Percentiles rank a stretch among this genome's conserved stretches.
Conservation (phyloP, 2,329 filamentous ascomycete genomes). For the Byssothecium circinans region DNA sequence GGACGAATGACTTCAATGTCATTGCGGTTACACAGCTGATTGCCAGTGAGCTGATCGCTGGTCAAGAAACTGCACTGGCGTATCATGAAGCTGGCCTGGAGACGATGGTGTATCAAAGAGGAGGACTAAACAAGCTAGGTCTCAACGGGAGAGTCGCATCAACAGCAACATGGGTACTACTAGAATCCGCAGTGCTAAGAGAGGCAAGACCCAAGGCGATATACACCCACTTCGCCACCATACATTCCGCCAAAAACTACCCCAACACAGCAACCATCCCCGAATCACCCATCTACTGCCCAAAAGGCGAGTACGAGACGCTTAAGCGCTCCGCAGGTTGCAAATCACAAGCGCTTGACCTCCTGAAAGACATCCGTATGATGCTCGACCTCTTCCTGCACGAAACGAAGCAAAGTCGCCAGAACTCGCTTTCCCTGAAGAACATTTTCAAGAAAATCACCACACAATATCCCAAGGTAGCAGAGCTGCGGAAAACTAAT, state of each 20-base stretch:
- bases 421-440: slow-evolving; percentile 18
- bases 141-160: slow-evolving; percentile 35
- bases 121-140: slow-evolving; percentile 36
- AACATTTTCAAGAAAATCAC: slow-evolving; percentile 25
- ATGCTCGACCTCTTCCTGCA: slow-evolving; percentile 37
- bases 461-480: slow-evolving; percentile 17
- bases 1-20: slow-evolving; percentile 38
- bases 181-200: slow-evolving; percentile 37
- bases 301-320: slow-evolving; percentile 30
- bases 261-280: slow-evolving; percentile 27
- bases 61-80: slow-evolving; percentile 20
- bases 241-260: slow-evolving; percentile 17
- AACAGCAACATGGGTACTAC: slow-evolving; percentile 34
- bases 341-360: slow-evolving; percentile 14
- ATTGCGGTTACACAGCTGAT: slow-evolving; percentile 43
- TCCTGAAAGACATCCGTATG: slow-evolving; percentile 30
- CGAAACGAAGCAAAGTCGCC: slow-evolving; percentile 20
- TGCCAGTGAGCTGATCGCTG: slow-evolving; percentile 35
- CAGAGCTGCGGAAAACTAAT: slow-evolving; percentile 13
- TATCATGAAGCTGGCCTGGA: slow-evolving; percentile 36
- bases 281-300: slow-evolving; percentile 42
- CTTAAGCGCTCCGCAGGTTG: slow-evolving; percentile 25
- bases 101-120: slow-evolving; percentile 37
- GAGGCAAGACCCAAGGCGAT: slow-evolving; percentile 28
- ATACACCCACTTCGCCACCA: slow-evolving; percentile 31